A percentile compares a stretch with the other conserved stretches of the same genome.
Conservation (phyloP, 2,329 filamentous ascomycete genomes). For the Fusarium agapanthi region DNA sequence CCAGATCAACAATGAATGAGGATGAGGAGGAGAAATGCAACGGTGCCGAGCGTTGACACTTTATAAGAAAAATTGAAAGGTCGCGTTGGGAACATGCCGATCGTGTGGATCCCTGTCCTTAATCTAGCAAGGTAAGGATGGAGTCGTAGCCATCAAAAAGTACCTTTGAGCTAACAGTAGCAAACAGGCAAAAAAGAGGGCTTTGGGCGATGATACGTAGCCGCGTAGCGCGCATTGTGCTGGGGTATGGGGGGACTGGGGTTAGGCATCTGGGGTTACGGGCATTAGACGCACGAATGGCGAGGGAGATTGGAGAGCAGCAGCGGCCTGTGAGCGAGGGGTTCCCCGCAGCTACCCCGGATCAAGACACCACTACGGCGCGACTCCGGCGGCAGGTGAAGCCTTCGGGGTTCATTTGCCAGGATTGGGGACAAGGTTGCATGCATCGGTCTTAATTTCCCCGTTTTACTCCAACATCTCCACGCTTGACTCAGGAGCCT, state of each 20-base stretch:
- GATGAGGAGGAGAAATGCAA: constrained; percentile 1
- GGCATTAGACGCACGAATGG: constrained; percentile 32
- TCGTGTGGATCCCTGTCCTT: background rate
- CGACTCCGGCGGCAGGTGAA: constrained; percentile 23
- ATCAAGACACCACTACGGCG: constrained; percentile 34
- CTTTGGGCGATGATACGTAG: constrained; percentile 8
- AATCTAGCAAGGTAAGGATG: background rate
- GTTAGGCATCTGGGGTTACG: constrained; percentile 38
- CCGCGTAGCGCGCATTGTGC: constrained; percentile 5
- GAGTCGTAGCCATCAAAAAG: background rate
- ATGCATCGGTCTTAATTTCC: constrained; percentile 33
- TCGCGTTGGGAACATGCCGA: background rate
- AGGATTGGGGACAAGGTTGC: constrained; percentile 15
- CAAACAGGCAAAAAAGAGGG: constrained; percentile 2
- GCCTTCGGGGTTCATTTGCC: constrained; percentile 18
- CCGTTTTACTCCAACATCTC: constrained; percentile 34
- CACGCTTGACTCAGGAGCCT: constrained; percentile 2
- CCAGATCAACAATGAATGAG: constrained; percentile 16
- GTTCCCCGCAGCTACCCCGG: constrained; percentile 18
- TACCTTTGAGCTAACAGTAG: background rate
- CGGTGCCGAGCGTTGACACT: background rate
- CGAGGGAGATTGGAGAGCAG: background rate
- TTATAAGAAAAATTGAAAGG: constrained; percentile 9
- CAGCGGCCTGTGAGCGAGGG: background rate
- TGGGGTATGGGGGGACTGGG: background rate